A percentile compares a stretch with the other conserved stretches of the same genome.
These are phyloP conservation scores for Epichloe elymi DNA, from an alignment of 2,329 filamentous ascomycete genomes.

Conservation along the genomic window DNA sequence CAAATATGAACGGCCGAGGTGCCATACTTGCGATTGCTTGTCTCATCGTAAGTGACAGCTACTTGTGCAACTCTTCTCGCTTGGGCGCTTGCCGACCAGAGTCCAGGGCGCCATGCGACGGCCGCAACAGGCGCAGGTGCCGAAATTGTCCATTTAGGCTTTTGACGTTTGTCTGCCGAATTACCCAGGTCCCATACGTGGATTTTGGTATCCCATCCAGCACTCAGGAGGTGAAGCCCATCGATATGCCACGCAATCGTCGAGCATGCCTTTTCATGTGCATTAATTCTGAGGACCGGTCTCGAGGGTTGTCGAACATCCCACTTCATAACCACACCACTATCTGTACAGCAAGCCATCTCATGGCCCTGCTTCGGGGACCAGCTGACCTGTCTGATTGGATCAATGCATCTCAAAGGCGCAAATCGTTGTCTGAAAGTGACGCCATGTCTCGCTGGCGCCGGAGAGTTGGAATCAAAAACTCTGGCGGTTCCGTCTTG, in stretches of 20 bases:
- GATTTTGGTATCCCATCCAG: constrained; percentile 46
- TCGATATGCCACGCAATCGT: constrained; percentile 56
- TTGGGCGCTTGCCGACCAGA: constrained; percentile 52
- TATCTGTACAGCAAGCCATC: constrained; percentile 52
- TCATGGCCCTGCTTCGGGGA: constrained; percentile 47
- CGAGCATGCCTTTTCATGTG: constrained; percentile 46
- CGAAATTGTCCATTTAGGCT: constrained; percentile 47
- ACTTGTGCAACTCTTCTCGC: constrained; percentile 48
- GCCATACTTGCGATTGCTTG: constrained; percentile 38
- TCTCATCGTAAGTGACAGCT: constrained; percentile 48
- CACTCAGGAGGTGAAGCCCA: constrained; percentile 51
- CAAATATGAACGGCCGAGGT: constrained; percentile 50
- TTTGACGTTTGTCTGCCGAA: constrained; percentile 49
- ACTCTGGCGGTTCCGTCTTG: constrained; percentile 51
- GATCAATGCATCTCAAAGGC: constrained; percentile 25
- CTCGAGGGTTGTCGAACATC: constrained; percentile 42
- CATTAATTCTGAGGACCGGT: constrained; percentile 45
- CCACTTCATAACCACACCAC: constrained; percentile 50
- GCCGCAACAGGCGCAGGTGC: constrained; percentile 46
- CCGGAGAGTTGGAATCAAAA: constrained; percentile 41
- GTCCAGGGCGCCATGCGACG: constrained; percentile 49
- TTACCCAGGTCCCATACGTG: constrained; percentile 53
- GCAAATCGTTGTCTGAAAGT: constrained; percentile 36
- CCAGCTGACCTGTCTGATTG: constrained; percentile 51
- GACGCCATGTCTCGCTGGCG: constrained; percentile 33